Evolutionary conservation across 2,329 filamentous ascomycete genomes (phyloP).

Genomic region (Biscogniauxia sp.): DNA sequence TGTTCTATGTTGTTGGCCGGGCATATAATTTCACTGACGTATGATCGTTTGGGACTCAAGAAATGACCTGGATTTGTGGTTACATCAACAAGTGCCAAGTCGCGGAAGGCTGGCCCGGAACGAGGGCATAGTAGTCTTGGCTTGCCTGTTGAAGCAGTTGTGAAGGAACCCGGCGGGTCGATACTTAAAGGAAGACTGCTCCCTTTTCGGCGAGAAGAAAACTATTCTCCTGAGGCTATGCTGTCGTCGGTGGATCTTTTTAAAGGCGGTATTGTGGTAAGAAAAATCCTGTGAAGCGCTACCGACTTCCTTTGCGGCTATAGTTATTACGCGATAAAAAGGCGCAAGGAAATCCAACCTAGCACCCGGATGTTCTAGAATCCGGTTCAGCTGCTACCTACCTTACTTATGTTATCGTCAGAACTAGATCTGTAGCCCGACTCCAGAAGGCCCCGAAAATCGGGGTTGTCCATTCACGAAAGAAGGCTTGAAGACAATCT

Average conservation of each 20-base stretch:
- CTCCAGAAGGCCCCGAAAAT: not conserved
- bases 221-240: not conserved
- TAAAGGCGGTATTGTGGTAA: not conserved
- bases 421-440: not conserved
- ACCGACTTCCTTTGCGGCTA: not conserved
- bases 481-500: not conserved
- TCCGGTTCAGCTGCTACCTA: not conserved
- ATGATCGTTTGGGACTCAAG: constrained; percentile 6
- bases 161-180: constrained; percentile 2
- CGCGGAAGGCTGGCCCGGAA: constrained; percentile 9
- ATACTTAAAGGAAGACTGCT: not conserved
- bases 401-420: not conserved
- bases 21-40: not conserved
- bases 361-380: not conserved
- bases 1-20: not conserved
- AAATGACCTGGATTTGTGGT: constrained; percentile 11
- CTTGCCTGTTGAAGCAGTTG: constrained; percentile 23
- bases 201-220: not conserved
- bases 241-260: not conserved
- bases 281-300: not conserved
- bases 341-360: not conserved
- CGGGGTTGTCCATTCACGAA: not conserved
- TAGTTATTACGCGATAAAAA: not conserved
- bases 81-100: constrained; percentile 19
- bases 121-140: constrained; percentile 8